These are phyloP conservation scores for Dioscorea dumetorum DNA, from an alignment of 106 monocot genomes.

Conservation along the genomic window DNA sequence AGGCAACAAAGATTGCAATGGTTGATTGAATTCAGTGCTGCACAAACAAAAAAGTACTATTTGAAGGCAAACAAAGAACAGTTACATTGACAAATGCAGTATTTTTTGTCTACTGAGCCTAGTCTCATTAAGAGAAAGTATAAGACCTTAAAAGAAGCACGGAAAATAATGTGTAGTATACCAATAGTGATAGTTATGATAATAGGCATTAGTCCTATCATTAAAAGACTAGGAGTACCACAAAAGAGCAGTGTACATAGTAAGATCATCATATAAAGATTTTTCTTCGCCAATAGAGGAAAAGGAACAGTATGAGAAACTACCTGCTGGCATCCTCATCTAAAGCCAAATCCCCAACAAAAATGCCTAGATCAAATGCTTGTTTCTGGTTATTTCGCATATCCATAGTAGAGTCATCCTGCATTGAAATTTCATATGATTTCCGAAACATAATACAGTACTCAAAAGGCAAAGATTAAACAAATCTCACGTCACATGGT, in stretches of 20 bases:
- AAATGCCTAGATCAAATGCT: constrained; percentile 36
- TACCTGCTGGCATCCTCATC: constrained; percentile 46
- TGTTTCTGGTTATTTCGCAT: constrained; percentile 21
- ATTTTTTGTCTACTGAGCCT: not conserved
- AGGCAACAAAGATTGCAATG: too few relatives aligned
- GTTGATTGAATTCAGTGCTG: too few relatives aligned
- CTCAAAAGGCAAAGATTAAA: too few relatives aligned
- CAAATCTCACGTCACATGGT: too few relatives aligned
- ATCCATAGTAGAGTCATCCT: constrained; percentile 5
- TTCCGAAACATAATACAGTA: too few relatives aligned
- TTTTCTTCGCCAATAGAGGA: not conserved
- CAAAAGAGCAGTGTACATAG: too few relatives aligned
- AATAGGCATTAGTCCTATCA: not conserved
- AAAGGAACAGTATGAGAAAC: not conserved
- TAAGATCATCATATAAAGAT: not conserved
- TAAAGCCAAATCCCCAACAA: constrained; percentile 40
- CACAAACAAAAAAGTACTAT: too few relatives aligned
- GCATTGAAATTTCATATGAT: not conserved
- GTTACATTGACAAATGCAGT: too few relatives aligned
- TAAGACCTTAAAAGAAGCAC: too few relatives aligned
- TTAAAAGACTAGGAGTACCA: too few relatives aligned
- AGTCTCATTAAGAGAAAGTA: not conserved
- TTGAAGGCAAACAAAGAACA: too few relatives aligned
- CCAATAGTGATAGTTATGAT: not conserved
- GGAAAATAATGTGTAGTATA: too few relatives aligned